These are phyloP conservation scores for Luffa acutangula DNA, from an alignment of 306 rosid species.

Conservation along the genomic window DNA sequence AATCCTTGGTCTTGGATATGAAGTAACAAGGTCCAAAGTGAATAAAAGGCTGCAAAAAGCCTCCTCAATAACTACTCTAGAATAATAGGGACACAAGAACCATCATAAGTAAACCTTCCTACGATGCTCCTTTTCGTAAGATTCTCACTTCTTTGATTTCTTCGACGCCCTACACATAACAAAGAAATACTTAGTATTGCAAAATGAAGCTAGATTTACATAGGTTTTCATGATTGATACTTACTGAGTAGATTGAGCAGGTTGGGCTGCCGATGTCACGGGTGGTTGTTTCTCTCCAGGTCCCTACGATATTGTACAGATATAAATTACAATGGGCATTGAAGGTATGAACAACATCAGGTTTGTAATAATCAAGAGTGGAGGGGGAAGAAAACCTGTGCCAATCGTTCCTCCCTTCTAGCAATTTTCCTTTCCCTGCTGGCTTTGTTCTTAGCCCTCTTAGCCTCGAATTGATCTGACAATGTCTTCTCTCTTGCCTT, in stretches of 20 bases:
- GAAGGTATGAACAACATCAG: not conserved
- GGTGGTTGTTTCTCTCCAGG: conserved; percentile 54
- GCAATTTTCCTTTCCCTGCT: conserved; percentile 83
- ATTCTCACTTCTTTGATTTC: conserved; percentile 68
- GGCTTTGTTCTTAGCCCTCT: conserved; percentile 96
- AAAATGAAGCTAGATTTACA: not conserved
- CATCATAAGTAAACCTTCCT: conserved; percentile 4
- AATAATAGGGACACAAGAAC: conserved; percentile 3
- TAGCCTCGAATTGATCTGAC: conserved; percentile 93
- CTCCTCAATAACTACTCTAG: conserved; percentile 34
- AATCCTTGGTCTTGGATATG: not conserved
- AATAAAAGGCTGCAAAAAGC: conserved; percentile 9
- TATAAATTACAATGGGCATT: not conserved
- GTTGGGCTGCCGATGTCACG: conserved; percentile 15
- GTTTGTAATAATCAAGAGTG: not conserved
- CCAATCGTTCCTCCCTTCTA: conserved; percentile 89
- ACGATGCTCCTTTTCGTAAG: not conserved
- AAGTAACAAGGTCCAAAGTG: conserved; percentile 22
- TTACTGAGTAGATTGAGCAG: conserved; percentile 57
- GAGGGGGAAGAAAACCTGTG: conserved; percentile 32
- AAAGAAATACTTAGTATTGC: not conserved
- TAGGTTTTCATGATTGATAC: conserved; percentile 6
- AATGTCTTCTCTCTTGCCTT: conserved; percentile 96
- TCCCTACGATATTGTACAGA: conserved; percentile 33
- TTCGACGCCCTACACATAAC: conserved; percentile 49